Evolutionary conservation across 495 filamentous ascomycete genomes (phyloP).

Genomic region (Trichoderma asperelloides): DNA sequence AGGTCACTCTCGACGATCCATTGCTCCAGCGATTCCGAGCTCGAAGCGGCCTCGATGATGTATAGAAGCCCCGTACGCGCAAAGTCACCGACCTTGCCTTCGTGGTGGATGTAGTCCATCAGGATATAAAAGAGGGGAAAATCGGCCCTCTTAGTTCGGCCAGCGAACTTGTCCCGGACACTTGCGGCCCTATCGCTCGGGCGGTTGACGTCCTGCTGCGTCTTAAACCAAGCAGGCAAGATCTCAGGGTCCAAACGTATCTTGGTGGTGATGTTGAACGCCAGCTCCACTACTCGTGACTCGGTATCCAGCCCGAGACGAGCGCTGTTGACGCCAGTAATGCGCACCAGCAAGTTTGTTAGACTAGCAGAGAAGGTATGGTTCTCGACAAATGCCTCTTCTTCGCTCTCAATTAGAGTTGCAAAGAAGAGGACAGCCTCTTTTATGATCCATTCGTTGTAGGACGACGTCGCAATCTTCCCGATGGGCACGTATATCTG

Average conservation of each 20-base stretch:
- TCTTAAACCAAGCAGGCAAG: slow-evolving; percentile 79
- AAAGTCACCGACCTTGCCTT: slow-evolving; percentile 89
- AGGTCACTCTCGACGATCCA: slow-evolving; percentile 98
- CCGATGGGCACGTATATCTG: slow-evolving; percentile 82
- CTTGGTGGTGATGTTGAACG: slow-evolving; percentile 92
- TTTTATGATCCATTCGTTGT: slow-evolving; percentile 69
- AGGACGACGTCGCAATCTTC: slow-evolving; percentile 70
- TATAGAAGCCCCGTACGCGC: slow-evolving; percentile 93
- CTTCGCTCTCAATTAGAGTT: slow-evolving; percentile 88
- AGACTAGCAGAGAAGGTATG: slow-evolving; percentile 73
- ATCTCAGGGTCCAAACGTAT: slow-evolving; percentile 81
- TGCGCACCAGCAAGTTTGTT: slow-evolving; percentile 67
- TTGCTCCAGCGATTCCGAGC: slow-evolving; percentile 70
- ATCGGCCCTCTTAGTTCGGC: slow-evolving; percentile 79
- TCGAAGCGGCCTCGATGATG: slow-evolving; percentile 86
- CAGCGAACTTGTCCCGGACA: slow-evolving; percentile 62
- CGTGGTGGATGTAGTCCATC: slow-evolving; percentile 91
- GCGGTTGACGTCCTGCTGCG: slow-evolving; percentile 28
- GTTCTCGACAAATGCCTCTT: slow-evolving; percentile 84
- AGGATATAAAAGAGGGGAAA: slow-evolving; percentile 94
- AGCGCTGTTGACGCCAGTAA: slow-evolving; percentile 52
- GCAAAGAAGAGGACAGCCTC: slow-evolving; percentile 80
- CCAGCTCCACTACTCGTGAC: slow-evolving; percentile 74
- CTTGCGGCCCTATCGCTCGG: slow-evolving; percentile 15
- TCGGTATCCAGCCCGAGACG: slow-evolving; percentile 62